Evolutionary conservation across 441 rosid genomes (phyloP).

Genomic region (Erodium chrysanthum): DNA sequence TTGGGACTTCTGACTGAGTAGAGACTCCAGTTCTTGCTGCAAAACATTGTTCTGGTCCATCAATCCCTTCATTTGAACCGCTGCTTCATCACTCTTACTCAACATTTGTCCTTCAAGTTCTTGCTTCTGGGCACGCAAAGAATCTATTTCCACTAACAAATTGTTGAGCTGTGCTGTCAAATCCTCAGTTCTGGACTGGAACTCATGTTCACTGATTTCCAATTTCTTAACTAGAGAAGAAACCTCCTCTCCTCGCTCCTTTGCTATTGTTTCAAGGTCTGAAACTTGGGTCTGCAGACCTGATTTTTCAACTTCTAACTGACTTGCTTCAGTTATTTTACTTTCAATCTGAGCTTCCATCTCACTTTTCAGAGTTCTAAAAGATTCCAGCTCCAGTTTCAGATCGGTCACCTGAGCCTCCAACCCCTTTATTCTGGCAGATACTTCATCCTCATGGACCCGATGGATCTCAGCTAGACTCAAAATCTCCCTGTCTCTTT

Average conservation of each 20-base stretch:
- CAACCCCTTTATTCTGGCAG: conserved; percentile 38
- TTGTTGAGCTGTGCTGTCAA: conserved; percentile 37
- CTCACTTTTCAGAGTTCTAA: conserved; percentile 33
- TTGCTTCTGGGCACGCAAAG: conserved; percentile 29
- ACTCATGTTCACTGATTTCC: conserved; percentile 45
- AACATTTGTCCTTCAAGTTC: conserved; percentile 42
- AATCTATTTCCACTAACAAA: conserved; percentile 28
- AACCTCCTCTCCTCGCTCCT: conserved; percentile 41
- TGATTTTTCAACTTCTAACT: conserved; percentile 37
- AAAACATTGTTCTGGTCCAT: conserved; percentile 33
- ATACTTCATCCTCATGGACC: conserved; percentile 39
- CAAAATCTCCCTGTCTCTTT: conserved; percentile 47
- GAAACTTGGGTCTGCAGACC: conserved; percentile 36
- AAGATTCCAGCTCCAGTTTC: conserved; percentile 47
- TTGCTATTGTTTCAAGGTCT: conserved; percentile 38
- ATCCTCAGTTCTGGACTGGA: conserved; percentile 40
- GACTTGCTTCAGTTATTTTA: conserved; percentile 38
- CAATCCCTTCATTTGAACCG: conserved; percentile 29
- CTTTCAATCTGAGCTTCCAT: conserved; percentile 44
- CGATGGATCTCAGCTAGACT: conserved; percentile 46
- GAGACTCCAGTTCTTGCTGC: conserved; percentile 43
- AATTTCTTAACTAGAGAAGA: conserved; percentile 40
- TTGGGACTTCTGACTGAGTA: conserved; percentile 45
- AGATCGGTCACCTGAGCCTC: conserved; percentile 40
- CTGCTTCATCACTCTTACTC: conserved; percentile 36